Percentiles rank a stretch among this genome's conserved stretches.
These are phyloP conservation scores for Oryza longistaminata DNA, from an alignment of 176 grass and related monocot species.

Conservation along the genomic window DNA sequence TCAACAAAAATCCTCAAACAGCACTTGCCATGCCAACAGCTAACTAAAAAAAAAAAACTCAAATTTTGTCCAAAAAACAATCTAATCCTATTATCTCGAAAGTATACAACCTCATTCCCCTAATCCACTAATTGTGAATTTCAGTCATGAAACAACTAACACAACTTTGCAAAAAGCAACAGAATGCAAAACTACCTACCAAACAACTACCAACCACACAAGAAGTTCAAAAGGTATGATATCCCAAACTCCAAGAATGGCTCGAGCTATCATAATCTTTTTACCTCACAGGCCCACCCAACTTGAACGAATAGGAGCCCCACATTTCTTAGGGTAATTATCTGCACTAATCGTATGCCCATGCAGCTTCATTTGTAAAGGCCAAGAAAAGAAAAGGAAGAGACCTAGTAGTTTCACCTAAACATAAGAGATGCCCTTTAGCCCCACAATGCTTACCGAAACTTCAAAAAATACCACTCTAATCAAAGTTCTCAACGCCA, in stretches of 20 bases:
- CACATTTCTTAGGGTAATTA: conserved; percentile 31
- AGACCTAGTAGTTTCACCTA: background rate
- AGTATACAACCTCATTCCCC: background rate
- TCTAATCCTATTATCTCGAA: background rate
- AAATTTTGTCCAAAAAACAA: background rate
- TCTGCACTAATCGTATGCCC: conserved; percentile 13
- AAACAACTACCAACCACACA: conserved; percentile 43
- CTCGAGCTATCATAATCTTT: conserved; percentile 25
- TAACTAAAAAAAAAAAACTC: background rate
- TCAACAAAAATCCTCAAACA: conserved; percentile 17
- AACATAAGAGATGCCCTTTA: background rate
- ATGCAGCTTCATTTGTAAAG: background rate
- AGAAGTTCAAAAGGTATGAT: conserved; percentile 42
- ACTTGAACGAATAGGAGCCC: conserved; percentile 24
- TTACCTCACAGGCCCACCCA: background rate
- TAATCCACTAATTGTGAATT: background rate
- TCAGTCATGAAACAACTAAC: conserved; percentile 27
- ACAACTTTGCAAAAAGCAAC: conserved; percentile 29
- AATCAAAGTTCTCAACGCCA: conserved; percentile 25
- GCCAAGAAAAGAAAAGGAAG: background rate
- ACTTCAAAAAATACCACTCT: background rate
- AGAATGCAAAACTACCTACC: conserved; percentile 44
- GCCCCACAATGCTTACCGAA: conserved; percentile 26
- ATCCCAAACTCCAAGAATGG: conserved; percentile 32
- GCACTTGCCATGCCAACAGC: background rate